Evolutionary conservation across 805 yeast genomes (phyloP), one percentile per base, ranked within the genome.

Genomic region (Myxozyma neglecta): DNA sequence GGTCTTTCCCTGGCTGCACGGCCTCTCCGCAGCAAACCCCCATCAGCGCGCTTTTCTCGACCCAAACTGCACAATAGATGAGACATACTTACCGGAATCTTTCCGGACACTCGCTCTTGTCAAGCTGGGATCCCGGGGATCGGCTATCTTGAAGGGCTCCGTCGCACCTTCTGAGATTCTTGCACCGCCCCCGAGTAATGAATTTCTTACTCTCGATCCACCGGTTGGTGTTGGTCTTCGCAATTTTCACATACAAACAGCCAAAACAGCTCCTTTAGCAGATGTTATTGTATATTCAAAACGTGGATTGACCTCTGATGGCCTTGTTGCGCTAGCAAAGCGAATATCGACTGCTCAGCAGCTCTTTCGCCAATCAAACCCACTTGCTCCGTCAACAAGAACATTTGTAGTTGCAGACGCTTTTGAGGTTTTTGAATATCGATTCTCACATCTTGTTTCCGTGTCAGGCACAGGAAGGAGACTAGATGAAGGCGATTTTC

Each of bases 1-100:
- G 10, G 83, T 92, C 80, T 92, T 91, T 69, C 97, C 97, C 0
- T 91, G 97, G 97, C 77, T 90, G 32, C 97, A 92, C 72, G 94
- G 96, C 0, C 77, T 88, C 48, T 84, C 86, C 64, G 79, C 78
- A 13, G 77, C 79, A 40, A 84, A 85, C 69, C 76, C 79, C 46
- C 82, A 86, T 29, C 88, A 84, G 69, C 74, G 80, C 48, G 80
- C 72, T 76, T 84, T 73, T 68, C 61, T 73, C 47, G 75, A 75
- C 58, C 77, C 76, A 69, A 49, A 66, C 18, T 64, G 63, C 64
- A 60, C 59, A 43, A 53, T 34, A 66, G 73, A 58, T 68, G 67
- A 57, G 67, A 70, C 43, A 68, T 77, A 54, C 37, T 39, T 52
- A 9, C 60, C 57, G 32, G 10, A n/a, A 11, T 48, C 20, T n/a